A percentile compares a stretch with the other conserved stretches of the same genome.
Evolutionary conservation across 2,329 filamentous ascomycete species (phyloP).

Genomic region (Zelopaecilomyces penicillatus): DNA sequence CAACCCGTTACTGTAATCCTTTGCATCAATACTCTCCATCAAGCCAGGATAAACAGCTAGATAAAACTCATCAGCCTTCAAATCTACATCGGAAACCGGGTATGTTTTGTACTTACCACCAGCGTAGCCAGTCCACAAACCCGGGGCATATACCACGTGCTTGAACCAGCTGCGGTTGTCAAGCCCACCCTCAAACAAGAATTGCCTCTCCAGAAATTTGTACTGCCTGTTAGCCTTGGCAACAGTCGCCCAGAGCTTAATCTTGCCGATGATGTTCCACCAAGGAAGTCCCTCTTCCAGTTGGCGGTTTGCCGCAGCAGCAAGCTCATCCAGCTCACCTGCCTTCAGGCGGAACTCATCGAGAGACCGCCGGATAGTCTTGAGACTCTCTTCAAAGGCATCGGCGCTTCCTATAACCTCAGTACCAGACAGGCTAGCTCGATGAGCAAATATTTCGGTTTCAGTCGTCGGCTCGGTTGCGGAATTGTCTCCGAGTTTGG

Average conservation of each 20-base stretch:
- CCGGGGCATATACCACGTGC: constrained; percentile 87
- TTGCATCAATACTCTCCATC: constrained; percentile 52
- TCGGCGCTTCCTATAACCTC: constrained; percentile 26
- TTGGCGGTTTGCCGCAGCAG: constrained; percentile 34
- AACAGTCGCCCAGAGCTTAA: constrained; percentile 56
- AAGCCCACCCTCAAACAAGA: constrained; percentile 66
- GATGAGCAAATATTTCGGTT: constrained; percentile 22
- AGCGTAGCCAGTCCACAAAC: constrained; percentile 83
- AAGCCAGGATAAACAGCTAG: constrained; percentile 54
- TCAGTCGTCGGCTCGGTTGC: constrained; percentile 15
- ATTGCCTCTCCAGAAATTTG: constrained; percentile 74
- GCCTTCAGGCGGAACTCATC: constrained; percentile 31
- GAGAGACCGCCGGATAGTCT: constrained; percentile 30
- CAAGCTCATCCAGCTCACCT: constrained; percentile 35
- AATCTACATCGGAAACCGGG: too few relatives aligned
- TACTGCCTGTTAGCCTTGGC: constrained; percentile 68
- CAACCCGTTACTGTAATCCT: constrained; percentile 48
- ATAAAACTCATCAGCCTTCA: background rate
- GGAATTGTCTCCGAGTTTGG: constrained; percentile 32
- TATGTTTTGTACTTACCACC: constrained; percentile 45
- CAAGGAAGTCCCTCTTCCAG: constrained; percentile 55
- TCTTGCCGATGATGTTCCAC: constrained; percentile 67
- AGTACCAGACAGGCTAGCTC: constrained; percentile 16
- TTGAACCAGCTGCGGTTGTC: constrained; percentile 86
- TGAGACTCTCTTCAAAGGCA: constrained; percentile 32